Evolutionary conservation across 2,329 filamentous ascomycete genomes (phyloP).

Genomic region (Dothideomycetes sp.): DNA sequence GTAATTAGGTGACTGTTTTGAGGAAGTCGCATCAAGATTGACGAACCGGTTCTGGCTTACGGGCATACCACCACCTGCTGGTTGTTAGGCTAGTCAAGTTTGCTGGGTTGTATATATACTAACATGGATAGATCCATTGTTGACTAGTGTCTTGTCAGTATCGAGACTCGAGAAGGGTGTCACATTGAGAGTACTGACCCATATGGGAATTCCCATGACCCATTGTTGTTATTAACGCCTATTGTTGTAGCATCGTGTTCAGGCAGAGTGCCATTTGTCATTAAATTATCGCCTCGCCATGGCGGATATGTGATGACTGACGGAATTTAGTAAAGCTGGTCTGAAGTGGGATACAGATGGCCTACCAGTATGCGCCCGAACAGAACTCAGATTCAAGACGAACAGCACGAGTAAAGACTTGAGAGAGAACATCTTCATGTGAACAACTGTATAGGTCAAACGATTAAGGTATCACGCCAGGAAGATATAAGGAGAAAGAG

Average conservation of each 20-base stretch:
- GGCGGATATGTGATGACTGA: slow-evolving; percentile 80
- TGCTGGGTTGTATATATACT: slow-evolving; percentile 31
- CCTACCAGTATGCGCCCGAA: neutral
- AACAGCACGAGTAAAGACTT: neutral
- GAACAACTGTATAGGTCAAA: too few species aligned
- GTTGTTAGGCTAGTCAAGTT: slow-evolving; percentile 3
- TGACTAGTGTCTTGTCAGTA: slow-evolving; percentile 49
- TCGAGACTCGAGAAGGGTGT: too few species aligned
- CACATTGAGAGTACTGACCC: slow-evolving; percentile 27
- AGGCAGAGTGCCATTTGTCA: slow-evolving; percentile 54
- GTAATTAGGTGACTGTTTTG: neutral
- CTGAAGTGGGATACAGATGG: neutral
- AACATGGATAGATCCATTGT: slow-evolving; percentile 95
- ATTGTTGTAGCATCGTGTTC: slow-evolving; percentile 33
- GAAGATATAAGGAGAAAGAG: neutral
- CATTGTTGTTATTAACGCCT: slow-evolving; percentile 38
- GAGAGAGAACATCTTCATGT: neutral
- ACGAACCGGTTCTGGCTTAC: slow-evolving; percentile 61
- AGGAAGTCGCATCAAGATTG: neutral
- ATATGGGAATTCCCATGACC: slow-evolving; percentile 55
- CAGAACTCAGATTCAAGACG: neutral
- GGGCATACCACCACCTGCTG: slow-evolving; percentile 70
- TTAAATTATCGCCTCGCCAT: slow-evolving; percentile 78
- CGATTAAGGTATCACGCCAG: too few species aligned
- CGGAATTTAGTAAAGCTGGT: slow-evolving; percentile 39